phyloP scores from a whole-genome alignment of 495 filamentous ascomycete genomes.

The Penicillium silybi region DNA sequence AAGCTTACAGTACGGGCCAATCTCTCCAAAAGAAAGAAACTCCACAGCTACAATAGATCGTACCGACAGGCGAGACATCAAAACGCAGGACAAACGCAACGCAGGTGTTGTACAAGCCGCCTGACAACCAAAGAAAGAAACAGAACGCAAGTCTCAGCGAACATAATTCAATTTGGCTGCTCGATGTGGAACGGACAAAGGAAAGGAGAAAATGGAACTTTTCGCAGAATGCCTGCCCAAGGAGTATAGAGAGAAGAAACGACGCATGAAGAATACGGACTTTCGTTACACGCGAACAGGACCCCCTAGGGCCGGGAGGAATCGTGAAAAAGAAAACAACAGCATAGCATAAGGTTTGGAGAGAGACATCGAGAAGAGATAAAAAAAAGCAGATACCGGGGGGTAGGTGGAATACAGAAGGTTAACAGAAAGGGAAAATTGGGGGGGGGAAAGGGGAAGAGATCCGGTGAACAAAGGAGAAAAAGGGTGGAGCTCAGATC shows the following conservation, averaged over 20 bases:
- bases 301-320: slow-evolving; percentile 25
- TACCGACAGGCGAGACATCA: slow-evolving; percentile 2
- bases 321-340: slow-evolving; percentile 12
- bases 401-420: slow-evolving; percentile 6
- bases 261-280: slow-evolving; percentile 35
- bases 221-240: slow-evolving; percentile 50
- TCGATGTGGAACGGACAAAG: slow-evolving; percentile 34
- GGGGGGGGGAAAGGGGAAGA: slow-evolving; percentile 9
- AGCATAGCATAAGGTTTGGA: slow-evolving; percentile 3
- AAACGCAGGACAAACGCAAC: slow-evolving; percentile 18
- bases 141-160: slow-evolving; percentile 28
- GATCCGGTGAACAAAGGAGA: slow-evolving; percentile 3
- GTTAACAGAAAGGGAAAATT: slow-evolving; percentile 11
- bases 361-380: slow-evolving; percentile 12
- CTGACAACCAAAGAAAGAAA: slow-evolving; percentile 22
- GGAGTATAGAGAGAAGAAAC: slow-evolving; percentile 38
- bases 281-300: slow-evolving; percentile 39
- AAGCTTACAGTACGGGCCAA: slow-evolving; percentile 3
- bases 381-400: slow-evolving; percentile 9
- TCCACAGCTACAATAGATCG: slow-evolving; percentile 6
- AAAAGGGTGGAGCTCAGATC: slow-evolving; percentile 32
- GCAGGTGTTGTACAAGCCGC: slow-evolving; percentile 26
- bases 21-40: background rate
- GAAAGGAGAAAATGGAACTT: slow-evolving; percentile 42
- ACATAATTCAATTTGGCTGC: slow-evolving; percentile 45